Base-by-base conservation (phyloP, 139 green algal species). In the Pycnococcus provasolii region DNA sequence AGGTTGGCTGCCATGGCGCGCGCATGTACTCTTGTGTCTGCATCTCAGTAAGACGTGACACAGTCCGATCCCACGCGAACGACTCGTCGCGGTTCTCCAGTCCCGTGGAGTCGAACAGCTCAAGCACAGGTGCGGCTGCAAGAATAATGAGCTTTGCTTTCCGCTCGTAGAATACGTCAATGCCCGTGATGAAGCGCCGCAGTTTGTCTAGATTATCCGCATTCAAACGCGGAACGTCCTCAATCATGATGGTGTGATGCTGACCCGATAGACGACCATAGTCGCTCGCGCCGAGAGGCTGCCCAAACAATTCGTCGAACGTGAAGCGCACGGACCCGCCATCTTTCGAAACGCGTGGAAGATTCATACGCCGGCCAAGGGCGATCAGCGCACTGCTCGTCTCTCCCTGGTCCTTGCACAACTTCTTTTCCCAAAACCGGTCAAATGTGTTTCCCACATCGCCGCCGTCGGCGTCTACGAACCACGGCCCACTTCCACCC, bases 101-200 rank as follows among this genome's bases (percentile, higher is more conserved):
- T 9, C 88, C 11, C 15, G 94, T 77, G 63, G 86, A 72, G 4
- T 80, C 58, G 77, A 96, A 95, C 37, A 96, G 80, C 48, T 91
- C 83, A 7, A 81, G 73, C 1, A 85, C 87, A 3, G 73, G 26
- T 2, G 64, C 84, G n/a, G 90, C 86, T 0, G 88, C 88, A 0
- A 83, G 87, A 47, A 85, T 71, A 45, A 96, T 64, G 54, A 96
- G 48, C 11, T n/a, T 77, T 3, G 72, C 87, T 80, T 80, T 84
- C 72, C 93, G 80, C 69, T 97, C 91, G 70, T 97, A 97, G 72
- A 95, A 59, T 8, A 95, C 81, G 72, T 97, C 91, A 37, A 97
- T 81, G 8, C 96, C 81, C 13, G 84, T 93, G 9, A 96, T 83
- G 69, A 96, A 95, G 65, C 91, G 84, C 77, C 92, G 92, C 1